These are phyloP conservation scores for Paecilomyces dactylethromorphus DNA, from an alignment of 2,329 filamentous ascomycete species.

Conservation along the genomic window DNA sequence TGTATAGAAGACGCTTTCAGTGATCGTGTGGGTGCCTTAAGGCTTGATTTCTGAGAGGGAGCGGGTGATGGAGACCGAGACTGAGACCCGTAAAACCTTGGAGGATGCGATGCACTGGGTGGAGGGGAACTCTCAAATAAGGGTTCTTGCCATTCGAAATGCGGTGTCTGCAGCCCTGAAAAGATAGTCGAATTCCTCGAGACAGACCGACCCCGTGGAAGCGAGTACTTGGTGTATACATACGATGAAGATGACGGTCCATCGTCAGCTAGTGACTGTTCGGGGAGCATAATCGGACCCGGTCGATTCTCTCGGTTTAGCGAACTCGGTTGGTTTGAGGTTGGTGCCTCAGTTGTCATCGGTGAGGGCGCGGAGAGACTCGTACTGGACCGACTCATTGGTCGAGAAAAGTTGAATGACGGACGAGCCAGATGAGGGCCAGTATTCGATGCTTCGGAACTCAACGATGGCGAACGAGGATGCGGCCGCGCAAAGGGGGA, in stretches of 20 bases:
- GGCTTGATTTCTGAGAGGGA: slow-evolving; percentile 1
- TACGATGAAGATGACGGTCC: slow-evolving; percentile 60
- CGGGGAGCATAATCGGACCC: slow-evolving; percentile 26
- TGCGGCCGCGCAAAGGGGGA: slow-evolving; percentile 58
- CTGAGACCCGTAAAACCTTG: slow-evolving; percentile 12
- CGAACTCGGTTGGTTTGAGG: slow-evolving; percentile 2
- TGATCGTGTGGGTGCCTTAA: slow-evolving; percentile 20
- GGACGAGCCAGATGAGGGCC: slow-evolving; percentile 58
- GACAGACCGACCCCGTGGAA: slow-evolving; percentile 75
- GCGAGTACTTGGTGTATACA: slow-evolving; percentile 74
- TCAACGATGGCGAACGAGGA: slow-evolving; percentile 74
- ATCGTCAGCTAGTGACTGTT: slow-evolving; percentile 12
- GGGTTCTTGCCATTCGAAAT: slow-evolving; percentile 60
- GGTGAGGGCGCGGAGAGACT: slow-evolving; percentile 28
- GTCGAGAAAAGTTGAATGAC: slow-evolving; percentile 89
- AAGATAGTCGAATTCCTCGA: slow-evolving; percentile 61
- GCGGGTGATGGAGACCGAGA: slow-evolving; percentile 26
- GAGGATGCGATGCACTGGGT: slow-evolving; percentile 16
- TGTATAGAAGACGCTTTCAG: slow-evolving; percentile 17
- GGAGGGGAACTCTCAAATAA: slow-evolving; percentile 35
- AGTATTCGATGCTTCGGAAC: slow-evolving; percentile 68
- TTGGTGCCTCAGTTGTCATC: slow-evolving; percentile 24
- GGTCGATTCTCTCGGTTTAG: slow-evolving; percentile 16
- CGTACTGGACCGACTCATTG: slow-evolving; percentile 58
- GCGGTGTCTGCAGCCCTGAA: slow-evolving; percentile 47